Conservation (phyloP, 371 early-diverging fungal species). For the Conidiobolus incongruus region DNA sequence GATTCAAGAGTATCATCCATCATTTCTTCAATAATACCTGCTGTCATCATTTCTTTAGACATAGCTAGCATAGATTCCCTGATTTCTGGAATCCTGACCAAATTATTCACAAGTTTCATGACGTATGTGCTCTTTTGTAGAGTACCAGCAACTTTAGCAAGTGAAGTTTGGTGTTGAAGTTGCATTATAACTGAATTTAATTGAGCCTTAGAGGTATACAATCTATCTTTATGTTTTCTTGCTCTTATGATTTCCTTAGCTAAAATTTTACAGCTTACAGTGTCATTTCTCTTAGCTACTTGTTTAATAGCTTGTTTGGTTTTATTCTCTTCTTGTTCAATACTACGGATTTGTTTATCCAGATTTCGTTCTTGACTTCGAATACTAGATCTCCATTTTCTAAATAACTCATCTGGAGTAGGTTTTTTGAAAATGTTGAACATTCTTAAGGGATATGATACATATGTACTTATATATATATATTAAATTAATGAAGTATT, state of each 20-base stretch:
- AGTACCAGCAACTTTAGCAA: slow-evolving; percentile 67
- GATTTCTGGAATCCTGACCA: slow-evolving; percentile 69
- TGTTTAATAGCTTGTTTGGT: slow-evolving; percentile 55
- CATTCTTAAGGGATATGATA: too few relatives aligned
- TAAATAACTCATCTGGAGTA: too few relatives aligned
- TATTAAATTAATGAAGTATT: too few relatives aligned
- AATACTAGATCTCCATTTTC: slow-evolving; percentile 75
- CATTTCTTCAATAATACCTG: slow-evolving; percentile 90
- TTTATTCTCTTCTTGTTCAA: slow-evolving; percentile 65
- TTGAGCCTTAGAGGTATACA: slow-evolving; percentile 79
- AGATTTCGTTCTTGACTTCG: slow-evolving; percentile 71
- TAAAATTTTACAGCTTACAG: slow-evolving; percentile 42
- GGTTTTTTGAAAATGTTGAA: too few relatives aligned
- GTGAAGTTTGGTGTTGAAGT: slow-evolving; percentile 67
- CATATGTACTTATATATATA: too few relatives aligned
- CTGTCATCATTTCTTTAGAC: slow-evolving; percentile 89
- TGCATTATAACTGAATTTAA: slow-evolving; percentile 79
- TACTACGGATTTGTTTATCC: slow-evolving; percentile 55
- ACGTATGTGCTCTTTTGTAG: slow-evolving; percentile 72
- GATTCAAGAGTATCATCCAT: slow-evolving; percentile 71
- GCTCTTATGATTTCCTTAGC: slow-evolving; percentile 72
- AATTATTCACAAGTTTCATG: slow-evolving; percentile 70
- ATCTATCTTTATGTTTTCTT: slow-evolving; percentile 49
- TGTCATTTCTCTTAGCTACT: slow-evolving; percentile 71
- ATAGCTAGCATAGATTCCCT: slow-evolving; percentile 65